Percentiles rank a stretch among this genome's conserved stretches.
Evolutionary conservation across 129 eudicot genomes (phyloP).

Genomic region (Artemisia annua): DNA sequence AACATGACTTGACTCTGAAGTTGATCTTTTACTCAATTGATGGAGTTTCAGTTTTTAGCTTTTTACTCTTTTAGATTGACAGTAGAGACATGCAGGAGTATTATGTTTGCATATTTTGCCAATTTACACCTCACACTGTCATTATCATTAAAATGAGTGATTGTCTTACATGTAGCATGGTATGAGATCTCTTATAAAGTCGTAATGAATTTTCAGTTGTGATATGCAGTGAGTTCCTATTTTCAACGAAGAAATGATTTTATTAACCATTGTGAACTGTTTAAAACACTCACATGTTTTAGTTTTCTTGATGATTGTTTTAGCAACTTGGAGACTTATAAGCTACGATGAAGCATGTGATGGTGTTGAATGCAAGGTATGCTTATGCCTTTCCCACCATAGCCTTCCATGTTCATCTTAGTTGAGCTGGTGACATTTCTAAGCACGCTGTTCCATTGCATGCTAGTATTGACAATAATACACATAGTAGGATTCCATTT

Average conservation of each 20-base stretch:
- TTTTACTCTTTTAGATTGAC: neutral
- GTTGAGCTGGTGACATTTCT: neutral
- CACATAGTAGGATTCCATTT: neutral
- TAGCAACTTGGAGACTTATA: no score
- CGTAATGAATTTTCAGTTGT: neutral
- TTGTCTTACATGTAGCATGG: neutral
- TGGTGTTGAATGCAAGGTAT: no score
- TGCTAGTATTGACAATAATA: neutral
- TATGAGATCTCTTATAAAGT: slow-evolving; percentile 5
- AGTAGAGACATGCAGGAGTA: neutral
- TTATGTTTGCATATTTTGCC: neutral
- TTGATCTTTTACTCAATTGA: slow-evolving; percentile 11
- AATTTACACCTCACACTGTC: neutral
- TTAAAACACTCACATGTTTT: no score
- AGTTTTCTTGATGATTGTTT: no score
- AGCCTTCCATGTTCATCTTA: neutral
- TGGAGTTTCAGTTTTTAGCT: slow-evolving; percentile 10
- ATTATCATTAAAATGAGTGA: neutral
- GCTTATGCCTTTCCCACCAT: neutral
- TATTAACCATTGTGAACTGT: neutral
- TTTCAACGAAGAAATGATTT: neutral
- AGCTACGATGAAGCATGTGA: no score
- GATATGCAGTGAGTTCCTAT: neutral
- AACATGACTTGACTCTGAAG: slow-evolving; percentile 12
- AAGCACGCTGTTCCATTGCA: neutral